Evolutionary conservation across 805 yeast species (phyloP).

Genomic region (Lachancea fermentati): DNA sequence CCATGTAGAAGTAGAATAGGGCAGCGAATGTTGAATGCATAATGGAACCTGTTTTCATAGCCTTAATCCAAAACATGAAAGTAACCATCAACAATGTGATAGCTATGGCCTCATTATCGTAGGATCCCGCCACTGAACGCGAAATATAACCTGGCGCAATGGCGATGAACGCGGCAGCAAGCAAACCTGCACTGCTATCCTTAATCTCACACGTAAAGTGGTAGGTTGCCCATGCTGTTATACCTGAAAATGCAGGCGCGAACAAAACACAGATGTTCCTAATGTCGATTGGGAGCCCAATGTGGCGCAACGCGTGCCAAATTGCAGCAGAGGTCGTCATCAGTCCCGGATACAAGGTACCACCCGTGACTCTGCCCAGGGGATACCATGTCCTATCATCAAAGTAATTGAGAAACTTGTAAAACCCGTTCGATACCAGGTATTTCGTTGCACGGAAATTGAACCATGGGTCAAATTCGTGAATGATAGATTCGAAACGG

Average conservation of each 20-base stretch:
- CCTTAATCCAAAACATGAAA: constrained; percentile 92
- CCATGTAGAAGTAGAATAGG: constrained; percentile 93
- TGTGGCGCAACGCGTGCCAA: constrained; percentile 60
- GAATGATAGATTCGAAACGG: constrained; percentile 92
- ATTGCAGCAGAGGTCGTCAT: constrained; percentile 96
- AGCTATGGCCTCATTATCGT: constrained; percentile 98
- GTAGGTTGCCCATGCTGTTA: constrained; percentile 88
- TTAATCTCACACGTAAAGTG: constrained; percentile 86
- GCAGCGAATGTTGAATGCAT: constrained; percentile 82
- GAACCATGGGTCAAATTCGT: constrained; percentile 97
- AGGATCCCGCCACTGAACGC: constrained; percentile 97
- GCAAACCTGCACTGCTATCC: constrained; percentile 79
- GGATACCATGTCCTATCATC: constrained; percentile 99
- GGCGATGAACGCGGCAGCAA: constrained; percentile 92
- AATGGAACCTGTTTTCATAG: constrained; percentile 85
- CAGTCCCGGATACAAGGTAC: constrained; percentile 94
- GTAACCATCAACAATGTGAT: constrained; percentile 93
- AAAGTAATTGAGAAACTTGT: constrained; percentile 95
- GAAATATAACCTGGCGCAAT: constrained; percentile 98
- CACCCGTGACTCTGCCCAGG: constrained; percentile 97
- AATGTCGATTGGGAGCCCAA: constrained; percentile 84
- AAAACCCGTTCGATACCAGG: constrained; percentile 74
- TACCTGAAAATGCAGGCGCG: constrained; percentile 93
- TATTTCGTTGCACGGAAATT: constrained; percentile 95
- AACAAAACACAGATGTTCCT: constrained; percentile 92